phyloP scores from a whole-genome alignment of 176 grass and related monocot species.

The Secale cereale region DNA sequence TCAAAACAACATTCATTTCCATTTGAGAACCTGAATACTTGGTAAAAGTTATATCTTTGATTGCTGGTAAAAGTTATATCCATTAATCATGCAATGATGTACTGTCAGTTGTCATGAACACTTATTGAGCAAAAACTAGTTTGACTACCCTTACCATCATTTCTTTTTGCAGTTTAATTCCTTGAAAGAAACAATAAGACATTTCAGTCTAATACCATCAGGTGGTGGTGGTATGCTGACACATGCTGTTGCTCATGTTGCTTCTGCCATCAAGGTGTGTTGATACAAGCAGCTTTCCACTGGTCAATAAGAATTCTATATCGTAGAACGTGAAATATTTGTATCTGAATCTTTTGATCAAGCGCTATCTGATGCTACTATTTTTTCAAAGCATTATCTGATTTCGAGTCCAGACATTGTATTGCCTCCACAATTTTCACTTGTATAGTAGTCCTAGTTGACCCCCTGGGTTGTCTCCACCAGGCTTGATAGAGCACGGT shows the following conservation, averaged over 20 bases:
- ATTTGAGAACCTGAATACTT: not conserved
- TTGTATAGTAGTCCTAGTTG: not conserved
- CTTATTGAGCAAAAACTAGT: not conserved
- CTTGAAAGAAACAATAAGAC: constrained; percentile 73
- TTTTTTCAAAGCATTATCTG: not conserved
- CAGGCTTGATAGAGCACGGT: not conserved
- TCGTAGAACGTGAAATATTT: constrained; percentile 13
- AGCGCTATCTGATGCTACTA: not conserved
- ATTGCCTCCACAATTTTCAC: constrained; percentile 8
- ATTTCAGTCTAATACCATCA: constrained; percentile 91
- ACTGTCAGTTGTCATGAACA: not conserved
- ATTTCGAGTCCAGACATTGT: not conserved
- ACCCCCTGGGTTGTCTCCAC: not conserved
- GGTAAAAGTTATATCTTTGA: not conserved
- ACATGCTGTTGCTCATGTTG: constrained; percentile 76
- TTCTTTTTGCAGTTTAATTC: constrained; percentile 71
- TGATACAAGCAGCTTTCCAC: constrained; percentile 3
- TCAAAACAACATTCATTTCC: not conserved
- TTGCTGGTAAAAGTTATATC: not conserved
- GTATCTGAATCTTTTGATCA: not conserved
- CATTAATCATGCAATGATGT: constrained; percentile 12
- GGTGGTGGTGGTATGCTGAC: constrained; percentile 81
- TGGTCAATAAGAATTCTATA: constrained; percentile 7
- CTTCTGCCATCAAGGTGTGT: constrained; percentile 84
- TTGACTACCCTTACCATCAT: not conserved